Percentiles rank a stretch among this genome's conserved stretches.
phyloP scores from a whole-genome alignment of 768 basidiomycete genomes.

The Suillus plorans region DNA sequence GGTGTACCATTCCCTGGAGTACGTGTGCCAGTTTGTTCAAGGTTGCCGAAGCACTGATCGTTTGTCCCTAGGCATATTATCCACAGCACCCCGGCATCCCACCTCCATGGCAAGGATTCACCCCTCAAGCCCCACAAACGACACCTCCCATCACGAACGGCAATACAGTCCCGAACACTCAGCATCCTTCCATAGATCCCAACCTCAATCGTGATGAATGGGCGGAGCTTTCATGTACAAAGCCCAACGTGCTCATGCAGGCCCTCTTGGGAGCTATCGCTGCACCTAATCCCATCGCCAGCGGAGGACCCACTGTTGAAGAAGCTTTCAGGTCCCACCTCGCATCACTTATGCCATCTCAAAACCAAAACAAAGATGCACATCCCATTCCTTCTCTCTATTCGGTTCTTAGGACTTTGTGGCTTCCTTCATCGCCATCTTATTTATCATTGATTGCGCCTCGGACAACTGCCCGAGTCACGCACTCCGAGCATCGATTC shows the following conservation, averaged over 20 bases:
- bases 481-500: constrained; percentile 73
- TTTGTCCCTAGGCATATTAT: constrained; percentile 28
- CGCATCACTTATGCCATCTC: constrained; percentile 55
- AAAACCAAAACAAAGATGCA: constrained; percentile 39
- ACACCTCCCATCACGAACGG: constrained; percentile 26
- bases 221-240: constrained; percentile 55
- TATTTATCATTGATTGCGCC: constrained; percentile 79
- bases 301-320: constrained; percentile 62
- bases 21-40: constrained; percentile 6
- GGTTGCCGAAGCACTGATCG: constrained; percentile 2
- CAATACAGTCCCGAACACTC: constrained; percentile 12
- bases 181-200: constrained; percentile 45
- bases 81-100: constrained; percentile 32
- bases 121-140: constrained; percentile 23
- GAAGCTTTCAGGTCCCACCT: constrained; percentile 81
- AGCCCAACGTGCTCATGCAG: constrained; percentile 57
- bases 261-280: constrained; percentile 57
- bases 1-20: constrained; percentile 34
- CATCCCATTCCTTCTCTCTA: constrained; percentile 69
- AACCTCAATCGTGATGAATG: constrained; percentile 61
- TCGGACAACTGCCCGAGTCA: constrained; percentile 55
- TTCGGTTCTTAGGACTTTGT: constrained; percentile 78
- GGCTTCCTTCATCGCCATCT: constrained; percentile 76
- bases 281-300: constrained; percentile 62
- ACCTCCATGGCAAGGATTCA: constrained; percentile 29